Percentiles rank a stretch among this genome's conserved stretches.
Evolutionary conservation across 495 filamentous ascomycete species (phyloP).

Genomic region (Podospora didyma): DNA sequence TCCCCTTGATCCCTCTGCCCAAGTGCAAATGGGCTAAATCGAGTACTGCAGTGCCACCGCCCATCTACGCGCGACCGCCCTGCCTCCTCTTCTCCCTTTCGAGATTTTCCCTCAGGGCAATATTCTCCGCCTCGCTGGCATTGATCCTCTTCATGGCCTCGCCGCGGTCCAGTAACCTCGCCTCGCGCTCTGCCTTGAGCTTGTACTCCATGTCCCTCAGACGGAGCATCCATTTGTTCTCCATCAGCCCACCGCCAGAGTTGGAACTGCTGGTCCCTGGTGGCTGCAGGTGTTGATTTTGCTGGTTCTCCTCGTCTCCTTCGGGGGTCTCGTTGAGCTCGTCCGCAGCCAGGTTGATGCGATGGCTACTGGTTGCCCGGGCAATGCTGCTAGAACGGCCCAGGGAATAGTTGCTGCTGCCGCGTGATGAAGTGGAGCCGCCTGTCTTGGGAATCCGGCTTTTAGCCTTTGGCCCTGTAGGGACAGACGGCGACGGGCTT

Average conservation of each 20-base stretch:
- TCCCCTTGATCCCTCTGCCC: too few species aligned
- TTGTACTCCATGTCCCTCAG: conserved; percentile 82
- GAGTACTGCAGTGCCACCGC: too few species aligned
- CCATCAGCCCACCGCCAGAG: conserved; percentile 22
- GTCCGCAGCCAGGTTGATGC: conserved; percentile 11
- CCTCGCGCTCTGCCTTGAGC: conserved; percentile 86
- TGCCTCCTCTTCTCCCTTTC: conserved; percentile 45
- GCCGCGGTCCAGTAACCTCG: conserved; percentile 73
- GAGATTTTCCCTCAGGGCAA: conserved; percentile 63
- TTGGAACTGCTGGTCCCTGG: conserved; percentile 2
- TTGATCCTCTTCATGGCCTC: conserved; percentile 81
- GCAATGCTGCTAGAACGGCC: conserved; percentile 29
- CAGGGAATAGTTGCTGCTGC: conserved; percentile 3
- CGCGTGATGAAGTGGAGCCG: conserved; percentile 1
- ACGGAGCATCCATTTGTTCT: conserved; percentile 77
- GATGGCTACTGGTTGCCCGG: conserved; percentile 7
- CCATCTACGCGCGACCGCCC: not conserved
- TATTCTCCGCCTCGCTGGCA: conserved; percentile 75
- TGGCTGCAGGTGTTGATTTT: conserved; percentile 3
- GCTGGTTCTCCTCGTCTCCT: conserved; percentile 5
- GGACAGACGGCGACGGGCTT: conserved; percentile 46
- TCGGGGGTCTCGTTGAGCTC: conserved; percentile 1
- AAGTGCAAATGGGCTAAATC: too few species aligned
- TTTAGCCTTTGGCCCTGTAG: conserved; percentile 41
- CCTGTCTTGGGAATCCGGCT: conserved; percentile 35